Conservation (phyloP, 2,329 filamentous ascomycete species). For the Xylaria sp. region DNA sequence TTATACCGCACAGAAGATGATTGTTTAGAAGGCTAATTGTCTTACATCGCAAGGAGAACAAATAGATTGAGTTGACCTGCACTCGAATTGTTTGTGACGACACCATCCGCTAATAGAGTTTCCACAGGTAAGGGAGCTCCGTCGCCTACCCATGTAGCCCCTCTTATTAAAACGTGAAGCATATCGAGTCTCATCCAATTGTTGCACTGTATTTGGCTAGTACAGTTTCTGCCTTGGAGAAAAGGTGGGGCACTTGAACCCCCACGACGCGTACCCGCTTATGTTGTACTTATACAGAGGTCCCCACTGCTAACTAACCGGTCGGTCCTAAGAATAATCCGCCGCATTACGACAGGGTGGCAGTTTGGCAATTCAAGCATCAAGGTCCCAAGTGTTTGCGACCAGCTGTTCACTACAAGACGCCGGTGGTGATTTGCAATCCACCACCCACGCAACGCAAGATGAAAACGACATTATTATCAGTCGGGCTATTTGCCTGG, state of each 20-base stretch:
- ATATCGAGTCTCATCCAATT: neutral
- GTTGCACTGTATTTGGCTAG: neutral
- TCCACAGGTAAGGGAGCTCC: conserved; percentile 13
- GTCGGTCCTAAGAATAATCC: conserved; percentile 32
- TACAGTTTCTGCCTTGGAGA: neutral
- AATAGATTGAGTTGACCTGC: conserved; percentile 1
- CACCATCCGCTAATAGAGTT: conserved; percentile 25
- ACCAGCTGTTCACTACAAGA: conserved; percentile 42
- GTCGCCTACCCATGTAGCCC: neutral
- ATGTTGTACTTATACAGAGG: no score
- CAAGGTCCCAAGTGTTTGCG: conserved; percentile 30
- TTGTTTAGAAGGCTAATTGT: neutral
- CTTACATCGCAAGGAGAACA: conserved; percentile 16
- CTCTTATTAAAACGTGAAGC: conserved; percentile 2
- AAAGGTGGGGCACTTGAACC: neutral
- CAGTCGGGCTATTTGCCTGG: conserved; percentile 76
- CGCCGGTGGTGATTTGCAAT: conserved; percentile 34
- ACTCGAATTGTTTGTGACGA: conserved; percentile 30
- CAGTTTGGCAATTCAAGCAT: conserved; percentile 24
- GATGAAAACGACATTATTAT: conserved; percentile 73
- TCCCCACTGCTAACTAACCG: neutral
- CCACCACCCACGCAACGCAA: conserved; percentile 47
- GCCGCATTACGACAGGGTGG: conserved; percentile 34
- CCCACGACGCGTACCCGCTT: neutral
- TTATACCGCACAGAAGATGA: neutral